phyloP scores from a whole-genome alignment of 2,329 filamentous ascomycete genomes.

The Aspergillus sojae region DNA sequence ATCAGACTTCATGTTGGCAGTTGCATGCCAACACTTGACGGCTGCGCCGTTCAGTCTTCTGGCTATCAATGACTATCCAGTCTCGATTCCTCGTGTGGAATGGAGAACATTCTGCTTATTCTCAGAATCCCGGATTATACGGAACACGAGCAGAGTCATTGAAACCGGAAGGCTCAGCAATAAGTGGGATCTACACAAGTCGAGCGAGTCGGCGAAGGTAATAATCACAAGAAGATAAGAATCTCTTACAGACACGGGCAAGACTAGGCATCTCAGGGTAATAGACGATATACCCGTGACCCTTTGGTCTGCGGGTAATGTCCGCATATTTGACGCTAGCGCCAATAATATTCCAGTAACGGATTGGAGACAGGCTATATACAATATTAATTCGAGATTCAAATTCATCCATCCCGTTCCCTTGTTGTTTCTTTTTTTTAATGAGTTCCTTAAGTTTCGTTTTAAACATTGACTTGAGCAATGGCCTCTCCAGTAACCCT shows the following conservation, averaged over 20 bases:
- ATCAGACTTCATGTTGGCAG: background rate
- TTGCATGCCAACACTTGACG: no score
- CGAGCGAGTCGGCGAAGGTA: background rate
- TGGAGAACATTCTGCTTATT: background rate
- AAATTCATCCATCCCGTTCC: conserved; percentile 2
- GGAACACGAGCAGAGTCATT: background rate
- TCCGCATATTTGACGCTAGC: background rate
- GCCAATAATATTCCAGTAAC: conserved; percentile 8
- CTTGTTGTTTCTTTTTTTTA: conserved; percentile 7
- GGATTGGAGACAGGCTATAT: conserved; percentile 11
- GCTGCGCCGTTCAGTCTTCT: background rate
- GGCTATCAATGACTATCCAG: background rate
- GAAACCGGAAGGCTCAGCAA: background rate
- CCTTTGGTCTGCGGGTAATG: background rate
- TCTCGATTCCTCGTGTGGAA: background rate
- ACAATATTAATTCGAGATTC: conserved; percentile 2
- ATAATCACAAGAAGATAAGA: background rate
- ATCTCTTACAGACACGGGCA: background rate
- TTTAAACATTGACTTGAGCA: conserved; percentile 33
- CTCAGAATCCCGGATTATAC: background rate
- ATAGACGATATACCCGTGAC: background rate
- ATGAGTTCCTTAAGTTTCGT: background rate
- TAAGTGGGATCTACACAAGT: background rate
- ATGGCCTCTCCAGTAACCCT: conserved; percentile 44
- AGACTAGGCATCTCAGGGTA: no score